Evolutionary conservation across 2,329 filamentous ascomycete species (phyloP).

Genomic region (Lecanicillium sp.): DNA sequence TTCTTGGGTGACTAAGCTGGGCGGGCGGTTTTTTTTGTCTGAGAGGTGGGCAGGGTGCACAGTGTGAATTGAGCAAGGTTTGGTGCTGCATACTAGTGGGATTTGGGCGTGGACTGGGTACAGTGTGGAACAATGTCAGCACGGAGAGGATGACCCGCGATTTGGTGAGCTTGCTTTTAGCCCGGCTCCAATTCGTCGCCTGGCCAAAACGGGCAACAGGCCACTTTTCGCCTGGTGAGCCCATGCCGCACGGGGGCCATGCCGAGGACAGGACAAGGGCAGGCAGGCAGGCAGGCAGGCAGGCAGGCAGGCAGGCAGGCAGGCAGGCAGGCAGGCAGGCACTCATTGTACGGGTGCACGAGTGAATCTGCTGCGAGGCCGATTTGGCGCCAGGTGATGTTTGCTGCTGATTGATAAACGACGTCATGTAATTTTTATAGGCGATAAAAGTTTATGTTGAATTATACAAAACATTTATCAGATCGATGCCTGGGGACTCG

Average conservation of each 20-base stretch:
- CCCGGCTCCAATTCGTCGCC: slow-evolving; percentile 16
- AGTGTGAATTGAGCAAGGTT: slow-evolving; percentile 19
- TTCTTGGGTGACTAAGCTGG: slow-evolving; percentile 24
- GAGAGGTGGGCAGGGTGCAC: slow-evolving; percentile 13
- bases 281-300: no score
- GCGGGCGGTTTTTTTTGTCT: no score
- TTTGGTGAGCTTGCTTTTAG: slow-evolving; percentile 14
- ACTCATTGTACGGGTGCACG: no score
- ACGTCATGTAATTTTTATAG: no score
- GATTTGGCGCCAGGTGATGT: no score
- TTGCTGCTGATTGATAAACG: no score
- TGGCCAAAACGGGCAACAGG: slow-evolving; percentile 1
- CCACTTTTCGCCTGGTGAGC: slow-evolving; percentile 1
- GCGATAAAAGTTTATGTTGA: no score
- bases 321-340: no score
- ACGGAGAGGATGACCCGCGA: slow-evolving; percentile 11
- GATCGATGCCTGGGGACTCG: no score
- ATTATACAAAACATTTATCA: no score
- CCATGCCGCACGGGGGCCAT: not conserved
- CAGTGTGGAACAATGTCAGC: slow-evolving; percentile 10
- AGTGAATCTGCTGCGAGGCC: no score
- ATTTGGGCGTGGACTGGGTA: not conserved
- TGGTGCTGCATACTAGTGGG: not conserved
- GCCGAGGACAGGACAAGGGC: slow-evolving; percentile 6
- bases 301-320: no score